phyloP scores from a whole-genome alignment of 169 alveolate species.

The Perkinsus marinus region DNA sequence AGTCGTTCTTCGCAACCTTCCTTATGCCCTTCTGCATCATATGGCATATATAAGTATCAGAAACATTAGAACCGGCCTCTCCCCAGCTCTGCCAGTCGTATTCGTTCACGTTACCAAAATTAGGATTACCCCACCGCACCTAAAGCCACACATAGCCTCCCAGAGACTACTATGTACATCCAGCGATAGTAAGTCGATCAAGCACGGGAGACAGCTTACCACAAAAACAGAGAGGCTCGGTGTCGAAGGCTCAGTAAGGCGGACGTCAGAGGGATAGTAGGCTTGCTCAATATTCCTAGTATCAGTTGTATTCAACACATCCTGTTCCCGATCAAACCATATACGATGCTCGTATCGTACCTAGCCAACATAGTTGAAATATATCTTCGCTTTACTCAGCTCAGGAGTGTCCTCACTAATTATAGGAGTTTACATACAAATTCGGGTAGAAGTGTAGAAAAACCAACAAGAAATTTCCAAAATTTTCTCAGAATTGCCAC shows the following conservation, averaged over 20 bases:
- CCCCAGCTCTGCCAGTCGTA: not conserved
- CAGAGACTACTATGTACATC: too few species aligned
- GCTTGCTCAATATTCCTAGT: not conserved
- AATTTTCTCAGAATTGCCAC: too few species aligned
- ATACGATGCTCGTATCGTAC: not conserved
- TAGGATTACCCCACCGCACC: not conserved
- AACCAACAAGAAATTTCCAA: too few species aligned
- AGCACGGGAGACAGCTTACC: too few species aligned
- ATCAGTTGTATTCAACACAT: not conserved
- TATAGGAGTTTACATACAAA: too few species aligned
- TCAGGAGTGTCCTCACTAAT: too few species aligned
- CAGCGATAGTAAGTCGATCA: too few species aligned
- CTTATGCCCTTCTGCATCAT: not conserved
- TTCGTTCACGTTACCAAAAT: not conserved
- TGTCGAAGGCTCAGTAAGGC: not conserved
- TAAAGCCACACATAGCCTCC: not conserved
- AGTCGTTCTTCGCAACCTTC: not conserved
- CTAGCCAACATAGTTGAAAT: not conserved
- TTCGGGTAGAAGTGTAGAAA: too few species aligned
- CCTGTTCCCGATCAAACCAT: not conserved
- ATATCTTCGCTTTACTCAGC: too few species aligned
- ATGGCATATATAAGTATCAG: not conserved
- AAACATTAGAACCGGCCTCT: not conserved
- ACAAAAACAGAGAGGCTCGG: not conserved
- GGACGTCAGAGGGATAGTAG: not conserved